Base-by-base conservation (phyloP, 2,329 filamentous ascomycete species). In the Aspergillus sp. region DNA sequence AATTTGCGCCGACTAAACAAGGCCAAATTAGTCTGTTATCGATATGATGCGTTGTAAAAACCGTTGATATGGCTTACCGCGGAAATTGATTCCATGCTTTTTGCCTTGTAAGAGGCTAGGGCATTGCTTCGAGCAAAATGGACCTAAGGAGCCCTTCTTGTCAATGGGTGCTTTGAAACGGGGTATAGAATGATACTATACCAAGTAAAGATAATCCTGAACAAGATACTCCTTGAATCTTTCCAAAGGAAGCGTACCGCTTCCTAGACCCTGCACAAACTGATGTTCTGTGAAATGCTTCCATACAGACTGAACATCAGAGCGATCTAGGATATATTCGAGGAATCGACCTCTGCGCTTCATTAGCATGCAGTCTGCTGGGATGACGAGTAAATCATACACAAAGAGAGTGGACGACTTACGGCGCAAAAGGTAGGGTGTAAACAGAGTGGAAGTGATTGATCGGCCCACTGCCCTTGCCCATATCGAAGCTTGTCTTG, bases 141-240 rank as follows among this genome's bases (percentile, higher is more conserved):
- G 37, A 86, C 77, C 85, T 90, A 40, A 11, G 12, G 32, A 13
- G 35, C 12, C 27, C 33, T 27, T 29, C 27, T 19, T 19, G 19
- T 29, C 33, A 1, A 31, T 33, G 27, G 27, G 19, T 19, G 19
- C 19, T 19, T 19, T 19, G 19, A 19, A 19, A 19, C 4, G 19
- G 19, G 19, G 19, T 2, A 19, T 19, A 19, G 19, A 19, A 19
- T 19, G 19, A 19, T 19, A 11, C 60, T 75, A 34, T 57, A 93
- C 86, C 35, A 96, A 71, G 59, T 93, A 97, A 5, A 95, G 74
- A 58, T 96, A 96, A 59, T 97, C 91, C 57, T 97, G 91, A 7
- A 93, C 77, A 44, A 97, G 80, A 62, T 96, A 97, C 33, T 85
- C 78, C 64, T 90, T 93, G 73, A 95, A 97, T 0, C 82, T 84